Percentiles rank a stretch among this genome's conserved stretches.
These are phyloP conservation scores for Zoysia japonica DNA, from an alignment of 176 grass and related monocot genomes.

Conservation along the genomic window DNA sequence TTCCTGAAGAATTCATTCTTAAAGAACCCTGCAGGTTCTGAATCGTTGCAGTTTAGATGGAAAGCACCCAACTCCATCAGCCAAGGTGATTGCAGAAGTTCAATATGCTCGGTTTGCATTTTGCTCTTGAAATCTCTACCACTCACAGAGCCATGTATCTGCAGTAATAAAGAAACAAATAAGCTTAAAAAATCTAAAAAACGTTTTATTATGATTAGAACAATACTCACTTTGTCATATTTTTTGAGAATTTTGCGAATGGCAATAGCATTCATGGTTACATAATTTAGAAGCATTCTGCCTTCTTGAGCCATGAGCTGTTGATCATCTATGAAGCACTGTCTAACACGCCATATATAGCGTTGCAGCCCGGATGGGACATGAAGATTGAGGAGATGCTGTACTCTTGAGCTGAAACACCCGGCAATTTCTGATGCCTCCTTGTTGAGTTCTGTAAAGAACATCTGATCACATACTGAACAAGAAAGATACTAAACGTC, in stretches of 20 bases:
- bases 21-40: constrained; percentile 47
- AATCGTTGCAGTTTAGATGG: constrained; percentile 60
- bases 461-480: constrained; percentile 70
- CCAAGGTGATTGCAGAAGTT: constrained; percentile 80
- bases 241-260: constrained; percentile 85
- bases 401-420: constrained; percentile 78
- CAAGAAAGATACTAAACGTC: constrained; percentile 22
- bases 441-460: constrained; percentile 78
- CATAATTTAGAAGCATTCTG: constrained; percentile 70
- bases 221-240: constrained; percentile 62
- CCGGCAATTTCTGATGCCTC: constrained; percentile 77
- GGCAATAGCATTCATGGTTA: constrained; percentile 83
- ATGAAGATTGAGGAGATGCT: constrained; percentile 70
- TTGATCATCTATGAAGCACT: constrained; percentile 77
- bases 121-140: constrained; percentile 76
- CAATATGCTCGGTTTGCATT: constrained; percentile 64
- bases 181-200: not conserved
- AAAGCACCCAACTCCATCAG: constrained; percentile 72
- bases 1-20: constrained; percentile 58
- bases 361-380: constrained; percentile 62
- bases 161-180: constrained; percentile 23
- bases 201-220: not conserved
- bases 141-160: constrained; percentile 73
- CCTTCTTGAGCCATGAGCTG: constrained; percentile 82
- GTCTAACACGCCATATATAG: constrained; percentile 61